phyloP scores from a whole-genome alignment of 208 protist genomes.

The Balamuthia mandrillaris region DNA sequence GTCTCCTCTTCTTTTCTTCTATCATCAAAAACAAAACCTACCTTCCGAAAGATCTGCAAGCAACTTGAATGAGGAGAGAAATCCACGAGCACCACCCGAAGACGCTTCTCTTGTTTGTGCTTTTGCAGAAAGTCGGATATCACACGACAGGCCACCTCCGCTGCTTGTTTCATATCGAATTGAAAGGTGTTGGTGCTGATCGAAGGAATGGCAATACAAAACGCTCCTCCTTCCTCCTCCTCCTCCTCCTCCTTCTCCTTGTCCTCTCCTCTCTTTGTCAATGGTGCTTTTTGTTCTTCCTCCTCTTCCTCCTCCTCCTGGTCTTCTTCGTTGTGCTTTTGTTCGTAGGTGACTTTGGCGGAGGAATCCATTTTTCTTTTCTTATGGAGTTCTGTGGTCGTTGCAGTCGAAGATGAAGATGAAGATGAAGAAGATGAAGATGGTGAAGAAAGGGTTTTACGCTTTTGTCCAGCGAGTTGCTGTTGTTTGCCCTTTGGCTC shows the following conservation, averaged over 20 bases:
- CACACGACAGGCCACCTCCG: not conserved
- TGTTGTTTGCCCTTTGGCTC: too few species aligned
- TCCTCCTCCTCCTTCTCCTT: not conserved
- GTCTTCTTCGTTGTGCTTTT: not conserved
- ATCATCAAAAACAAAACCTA: too few species aligned
- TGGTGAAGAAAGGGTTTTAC: not conserved
- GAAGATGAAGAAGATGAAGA: not conserved
- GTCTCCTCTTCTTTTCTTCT: too few species aligned
- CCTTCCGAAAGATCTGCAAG: too few species aligned
- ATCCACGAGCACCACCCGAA: too few species aligned
- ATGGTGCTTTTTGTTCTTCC: not conserved
- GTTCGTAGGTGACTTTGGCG: not conserved
- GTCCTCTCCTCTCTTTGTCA: not conserved
- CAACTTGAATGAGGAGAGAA: too few species aligned
- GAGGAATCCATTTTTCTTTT: not conserved
- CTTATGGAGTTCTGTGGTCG: not conserved
- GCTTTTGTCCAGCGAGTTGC: too few species aligned
- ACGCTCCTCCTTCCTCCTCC: not conserved
- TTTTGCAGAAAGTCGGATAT: too few species aligned
- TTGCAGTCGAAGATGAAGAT: not conserved
- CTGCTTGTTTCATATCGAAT: not conserved
- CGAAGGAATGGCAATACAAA: not conserved
- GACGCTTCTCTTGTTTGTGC: too few species aligned
- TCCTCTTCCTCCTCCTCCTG: not conserved
- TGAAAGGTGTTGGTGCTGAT: slow-evolving; percentile 7